A percentile compares a stretch with the other conserved stretches of the same genome.
These are phyloP conservation scores for Hyaloperonospora brassicae DNA, from an alignment of 352 stramenopile genomes.

Conservation along the genomic window DNA sequence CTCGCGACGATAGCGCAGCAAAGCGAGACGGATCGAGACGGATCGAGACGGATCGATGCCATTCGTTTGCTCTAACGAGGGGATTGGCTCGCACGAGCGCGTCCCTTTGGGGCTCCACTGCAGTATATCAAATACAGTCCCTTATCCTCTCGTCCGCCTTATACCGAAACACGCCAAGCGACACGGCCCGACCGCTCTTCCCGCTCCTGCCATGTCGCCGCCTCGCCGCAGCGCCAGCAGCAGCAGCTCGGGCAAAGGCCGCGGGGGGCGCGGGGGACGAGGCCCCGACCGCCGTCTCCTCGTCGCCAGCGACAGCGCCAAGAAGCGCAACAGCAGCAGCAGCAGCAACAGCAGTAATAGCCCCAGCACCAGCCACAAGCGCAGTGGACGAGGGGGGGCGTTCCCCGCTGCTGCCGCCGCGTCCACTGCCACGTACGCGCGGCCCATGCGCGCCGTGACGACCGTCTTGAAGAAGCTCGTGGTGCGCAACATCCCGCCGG, in stretches of 20 bases:
- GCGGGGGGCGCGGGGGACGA: slow-evolving; percentile 22
- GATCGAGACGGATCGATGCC: too few relatives aligned
- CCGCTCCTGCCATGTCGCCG: slow-evolving; percentile 17
- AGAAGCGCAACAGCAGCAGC: slow-evolving; percentile 22
- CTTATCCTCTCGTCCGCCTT: too few relatives aligned
- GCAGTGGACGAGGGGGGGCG: slow-evolving; percentile 14
- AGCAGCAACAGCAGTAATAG: slow-evolving; percentile 10
- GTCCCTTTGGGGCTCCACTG: too few relatives aligned
- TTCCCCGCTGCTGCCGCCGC: slow-evolving; percentile 4
- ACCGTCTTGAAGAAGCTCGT: slow-evolving; percentile 59
- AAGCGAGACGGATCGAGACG: too few relatives aligned
- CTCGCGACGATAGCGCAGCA: too few relatives aligned
- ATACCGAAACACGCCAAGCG: too few relatives aligned
- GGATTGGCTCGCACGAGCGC: too few relatives aligned
- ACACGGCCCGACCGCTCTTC: not conserved
- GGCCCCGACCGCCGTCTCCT: slow-evolving; percentile 10
- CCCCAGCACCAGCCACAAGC: slow-evolving; percentile 18
- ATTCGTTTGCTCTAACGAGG: too few relatives aligned
- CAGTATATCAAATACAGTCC: too few relatives aligned
- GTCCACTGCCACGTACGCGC: slow-evolving; percentile 5
- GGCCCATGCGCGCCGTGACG: slow-evolving; percentile 37
- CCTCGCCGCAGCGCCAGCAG: slow-evolving; percentile 17
- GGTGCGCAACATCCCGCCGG: slow-evolving; percentile 56
- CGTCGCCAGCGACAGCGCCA: slow-evolving; percentile 11
- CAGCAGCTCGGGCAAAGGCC: slow-evolving; percentile 23